Conservation (phyloP, 441 rosid genomes). For the Geranium incanum region DNA sequence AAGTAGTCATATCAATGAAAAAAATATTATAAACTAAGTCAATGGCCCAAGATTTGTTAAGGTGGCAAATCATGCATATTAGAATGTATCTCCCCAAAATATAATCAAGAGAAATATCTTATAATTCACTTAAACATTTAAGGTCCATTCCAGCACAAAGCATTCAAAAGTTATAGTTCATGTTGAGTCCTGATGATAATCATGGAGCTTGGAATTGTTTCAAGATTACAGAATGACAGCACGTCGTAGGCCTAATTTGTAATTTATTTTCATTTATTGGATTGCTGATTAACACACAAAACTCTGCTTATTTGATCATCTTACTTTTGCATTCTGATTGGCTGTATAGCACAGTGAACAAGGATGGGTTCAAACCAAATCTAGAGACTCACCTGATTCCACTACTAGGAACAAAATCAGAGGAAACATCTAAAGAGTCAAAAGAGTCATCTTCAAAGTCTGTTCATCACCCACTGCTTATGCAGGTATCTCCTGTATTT, state of each 20-base stretch:
- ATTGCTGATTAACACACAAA: conserved; percentile 14
- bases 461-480: conserved; percentile 73
- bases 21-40: background rate
- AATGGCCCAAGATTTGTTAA: background rate
- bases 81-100: background rate
- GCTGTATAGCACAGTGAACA: conserved; percentile 69
- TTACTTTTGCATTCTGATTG: conserved; percentile 18
- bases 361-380: conserved; percentile 89
- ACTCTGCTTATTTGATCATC: conserved; percentile 14
- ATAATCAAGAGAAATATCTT: background rate
- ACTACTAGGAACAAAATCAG: conserved; percentile 54
- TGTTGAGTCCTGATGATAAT: background rate
- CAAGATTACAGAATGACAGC: background rate
- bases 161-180: background rate
- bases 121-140: background rate
- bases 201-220: background rate
- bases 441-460: conserved; percentile 49
- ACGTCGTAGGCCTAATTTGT: background rate
- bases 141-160: background rate
- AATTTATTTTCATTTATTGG: background rate
- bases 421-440: conserved; percentile 40
- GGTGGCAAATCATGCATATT: background rate
- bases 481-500: conserved; percentile 48
- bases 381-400: conserved; percentile 83
- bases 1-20: background rate